phyloP scores from a whole-genome alignment of 2,329 filamentous ascomycete species.

The Coniosporium tulheliwenetii region DNA sequence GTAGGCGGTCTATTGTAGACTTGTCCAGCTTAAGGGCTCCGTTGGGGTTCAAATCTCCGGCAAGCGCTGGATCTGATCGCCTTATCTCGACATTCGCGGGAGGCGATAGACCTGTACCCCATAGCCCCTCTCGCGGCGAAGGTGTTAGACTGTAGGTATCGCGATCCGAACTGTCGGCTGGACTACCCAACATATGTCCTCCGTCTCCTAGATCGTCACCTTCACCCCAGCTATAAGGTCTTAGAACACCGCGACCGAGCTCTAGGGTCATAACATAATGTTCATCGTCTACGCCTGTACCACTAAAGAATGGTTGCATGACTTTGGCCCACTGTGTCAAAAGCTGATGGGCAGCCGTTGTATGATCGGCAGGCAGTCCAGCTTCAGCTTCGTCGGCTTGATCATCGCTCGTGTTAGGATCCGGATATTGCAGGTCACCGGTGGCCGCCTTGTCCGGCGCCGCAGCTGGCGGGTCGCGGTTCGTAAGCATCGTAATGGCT shows the following conservation, averaged over 20 bases:
- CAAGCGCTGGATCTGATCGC: conserved; percentile 16
- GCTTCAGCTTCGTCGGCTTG: conserved; percentile 33
- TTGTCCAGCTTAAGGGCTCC: conserved; percentile 38
- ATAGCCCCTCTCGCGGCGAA: conserved; percentile 30
- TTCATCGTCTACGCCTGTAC: conserved; percentile 8
- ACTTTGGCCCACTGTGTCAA: conserved; percentile 7
- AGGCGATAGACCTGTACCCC: conserved; percentile 29
- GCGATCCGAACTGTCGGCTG: conserved; percentile 5
- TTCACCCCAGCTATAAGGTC: conserved; percentile 20
- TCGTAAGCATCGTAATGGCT: no score
- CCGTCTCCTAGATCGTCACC: conserved; percentile 20
- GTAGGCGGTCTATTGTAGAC: conserved; percentile 32
- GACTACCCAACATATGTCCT: not conserved
- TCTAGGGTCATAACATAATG: conserved; percentile 21
- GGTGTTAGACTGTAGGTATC: conserved; percentile 13
- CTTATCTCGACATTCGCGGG: conserved; percentile 12
- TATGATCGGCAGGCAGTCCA: conserved; percentile 71
- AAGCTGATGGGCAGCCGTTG: conserved; percentile 73
- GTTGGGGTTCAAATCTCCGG: conserved; percentile 35
- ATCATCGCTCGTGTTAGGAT: no score
- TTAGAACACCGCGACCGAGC: conserved; percentile 15
- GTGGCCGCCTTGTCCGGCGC: no score
- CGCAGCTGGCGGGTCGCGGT: no score
- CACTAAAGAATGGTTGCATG: not conserved
- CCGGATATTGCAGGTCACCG: no score